Conservation (phyloP, 345 rosid species). For the Sisymbrium altissimum region DNA sequence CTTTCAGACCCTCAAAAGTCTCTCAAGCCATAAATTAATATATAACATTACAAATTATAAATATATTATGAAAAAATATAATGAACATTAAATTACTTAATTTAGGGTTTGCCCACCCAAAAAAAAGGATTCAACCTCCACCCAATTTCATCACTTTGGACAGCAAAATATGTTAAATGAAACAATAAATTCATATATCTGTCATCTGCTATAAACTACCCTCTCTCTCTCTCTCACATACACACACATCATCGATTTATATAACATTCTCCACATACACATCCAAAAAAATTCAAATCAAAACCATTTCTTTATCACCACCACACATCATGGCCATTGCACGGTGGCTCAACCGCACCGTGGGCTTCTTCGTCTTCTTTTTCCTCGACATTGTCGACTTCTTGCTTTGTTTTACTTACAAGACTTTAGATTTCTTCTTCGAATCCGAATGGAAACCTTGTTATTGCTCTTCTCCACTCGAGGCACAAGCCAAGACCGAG, state of each 20-base stretch:
- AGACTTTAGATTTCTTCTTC: constrained; percentile 28
- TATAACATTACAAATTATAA: constrained; percentile 6
- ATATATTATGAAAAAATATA: background rate
- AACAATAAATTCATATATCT: constrained; percentile 34
- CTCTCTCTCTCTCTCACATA: background rate
- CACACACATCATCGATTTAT: background rate
- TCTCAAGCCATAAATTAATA: constrained; percentile 1
- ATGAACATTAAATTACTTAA: constrained; percentile 1
- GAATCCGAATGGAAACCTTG: constrained; percentile 34
- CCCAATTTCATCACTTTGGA: constrained; percentile 31
- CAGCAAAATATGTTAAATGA: constrained; percentile 35
- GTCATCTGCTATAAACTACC: constrained; percentile 24
- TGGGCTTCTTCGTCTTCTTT: constrained; percentile 26
- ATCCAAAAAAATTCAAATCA: constrained; percentile 7
- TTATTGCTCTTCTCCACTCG: constrained; percentile 31
- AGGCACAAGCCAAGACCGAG: constrained; percentile 36
- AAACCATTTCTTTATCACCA: constrained; percentile 8
- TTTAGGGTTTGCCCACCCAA: constrained; percentile 16
- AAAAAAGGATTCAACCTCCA: constrained; percentile 27
- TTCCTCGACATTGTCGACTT: constrained; percentile 33
- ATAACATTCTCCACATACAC: constrained; percentile 3
- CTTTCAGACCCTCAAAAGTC: background rate
- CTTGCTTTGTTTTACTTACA: constrained; percentile 33
- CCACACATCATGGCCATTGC: constrained; percentile 25
- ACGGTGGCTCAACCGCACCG: constrained; percentile 35